Percentiles rank a stretch among this genome's conserved stretches.
Conservation (phyloP, 768 basidiomycete species). For the Trametes cubensis region DNA sequence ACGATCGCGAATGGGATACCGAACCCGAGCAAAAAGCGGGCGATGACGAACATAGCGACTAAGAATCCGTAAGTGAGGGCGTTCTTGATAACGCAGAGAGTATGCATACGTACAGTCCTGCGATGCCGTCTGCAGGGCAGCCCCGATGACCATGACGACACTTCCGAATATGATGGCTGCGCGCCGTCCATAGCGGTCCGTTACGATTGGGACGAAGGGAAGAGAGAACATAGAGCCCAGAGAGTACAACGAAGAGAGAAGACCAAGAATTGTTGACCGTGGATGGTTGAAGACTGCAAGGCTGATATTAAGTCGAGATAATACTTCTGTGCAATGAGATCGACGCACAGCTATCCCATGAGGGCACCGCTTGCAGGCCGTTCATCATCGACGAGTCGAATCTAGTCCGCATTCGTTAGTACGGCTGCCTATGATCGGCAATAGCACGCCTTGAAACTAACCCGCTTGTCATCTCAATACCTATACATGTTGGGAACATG, state of each 20-base stretch:
- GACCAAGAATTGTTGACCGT: conserved; percentile 55
- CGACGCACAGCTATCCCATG: conserved; percentile 55
- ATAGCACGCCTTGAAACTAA: conserved; percentile 29
- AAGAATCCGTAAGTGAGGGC: no score
- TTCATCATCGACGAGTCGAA: conserved; percentile 68
- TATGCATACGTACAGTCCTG: conserved; percentile 41
- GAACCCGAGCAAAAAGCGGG: conserved; percentile 58
- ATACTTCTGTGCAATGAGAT: no score
- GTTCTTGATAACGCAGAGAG: no score
- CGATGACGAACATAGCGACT: conserved; percentile 63
- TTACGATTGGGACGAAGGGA: conserved; percentile 54
- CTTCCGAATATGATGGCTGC: conserved; percentile 55
- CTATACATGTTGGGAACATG: conserved; percentile 61
- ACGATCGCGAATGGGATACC: conserved; percentile 65
- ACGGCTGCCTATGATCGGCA: not conserved
- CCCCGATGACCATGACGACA: conserved; percentile 35
- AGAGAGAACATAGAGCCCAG: conserved; percentile 59
- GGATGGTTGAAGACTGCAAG: conserved; percentile 54
- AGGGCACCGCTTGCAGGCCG: conserved; percentile 59
- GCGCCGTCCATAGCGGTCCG: conserved; percentile 54
- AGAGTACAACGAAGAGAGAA: conserved; percentile 61
- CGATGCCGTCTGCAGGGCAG: conserved; percentile 30
- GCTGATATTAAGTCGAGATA: no score
- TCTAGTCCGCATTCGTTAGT: conserved; percentile 33
- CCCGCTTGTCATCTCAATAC: conserved; percentile 66